phyloP scores from a whole-genome alignment of 768 basidiomycete species.

The Nidularia pulvinata region DNA sequence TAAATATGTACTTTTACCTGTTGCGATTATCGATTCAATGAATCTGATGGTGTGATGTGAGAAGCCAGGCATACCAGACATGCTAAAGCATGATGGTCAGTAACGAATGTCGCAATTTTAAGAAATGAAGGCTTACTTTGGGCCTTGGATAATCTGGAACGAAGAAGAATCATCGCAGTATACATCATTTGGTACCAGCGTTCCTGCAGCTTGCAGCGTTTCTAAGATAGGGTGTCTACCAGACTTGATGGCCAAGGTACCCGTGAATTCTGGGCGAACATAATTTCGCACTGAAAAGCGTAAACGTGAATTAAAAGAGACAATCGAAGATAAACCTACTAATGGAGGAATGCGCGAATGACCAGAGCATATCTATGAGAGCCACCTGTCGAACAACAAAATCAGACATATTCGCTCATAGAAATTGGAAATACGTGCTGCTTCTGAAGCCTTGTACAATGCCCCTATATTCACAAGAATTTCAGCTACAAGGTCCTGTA shows the following conservation, averaged over 20 bases:
- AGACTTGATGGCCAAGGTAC: constrained; percentile 84
- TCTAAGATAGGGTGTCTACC: constrained; percentile 91
- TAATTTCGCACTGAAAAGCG: not conserved
- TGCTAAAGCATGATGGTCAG: not conserved
- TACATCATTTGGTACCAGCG: constrained; percentile 86
- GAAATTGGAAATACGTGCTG: constrained; percentile 26
- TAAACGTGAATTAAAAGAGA: constrained; percentile 33
- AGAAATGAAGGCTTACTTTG: constrained; percentile 56
- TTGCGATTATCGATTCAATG: not conserved
- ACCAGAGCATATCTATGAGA: constrained; percentile 86
- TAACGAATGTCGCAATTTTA: not conserved
- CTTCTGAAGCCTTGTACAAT: constrained; percentile 91
- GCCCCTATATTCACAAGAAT: constrained; percentile 75
- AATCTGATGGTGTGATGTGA: not conserved
- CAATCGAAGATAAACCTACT: constrained; percentile 51
- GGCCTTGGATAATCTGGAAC: constrained; percentile 93
- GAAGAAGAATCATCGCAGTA: constrained; percentile 83
- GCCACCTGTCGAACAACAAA: constrained; percentile 37
- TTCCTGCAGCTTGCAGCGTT: constrained; percentile 62
- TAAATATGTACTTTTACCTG: constrained; percentile 93
- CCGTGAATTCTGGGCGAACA: constrained; percentile 91
- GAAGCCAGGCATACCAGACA: not conserved
- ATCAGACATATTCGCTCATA: too few relatives aligned
- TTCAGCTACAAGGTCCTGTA: constrained; percentile 73
- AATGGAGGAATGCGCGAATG: constrained; percentile 83